Evolutionary conservation across 768 basidiomycete species (phyloP), one percentile per base, ranked within the genome.

Genomic region (Rhodosporidiobolus sp.): DNA sequence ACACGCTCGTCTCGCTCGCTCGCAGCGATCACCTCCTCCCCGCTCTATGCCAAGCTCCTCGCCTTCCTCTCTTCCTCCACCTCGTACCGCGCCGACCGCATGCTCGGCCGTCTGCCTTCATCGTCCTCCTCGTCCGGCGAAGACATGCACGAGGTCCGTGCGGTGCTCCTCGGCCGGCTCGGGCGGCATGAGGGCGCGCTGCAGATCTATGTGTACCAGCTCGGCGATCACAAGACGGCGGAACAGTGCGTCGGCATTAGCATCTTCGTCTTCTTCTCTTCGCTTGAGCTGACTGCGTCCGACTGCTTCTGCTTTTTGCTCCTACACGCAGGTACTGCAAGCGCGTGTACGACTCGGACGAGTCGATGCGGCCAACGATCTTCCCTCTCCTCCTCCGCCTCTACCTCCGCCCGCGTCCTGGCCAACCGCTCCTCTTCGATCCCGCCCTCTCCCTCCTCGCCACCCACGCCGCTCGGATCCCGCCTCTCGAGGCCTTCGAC

Each of bases 171-270:
- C 17, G 96, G 96, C 17, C 86, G 90, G 56, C 84, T 97, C 71
- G 92, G 90, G 3, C 87, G 91, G 65, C 95, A 98, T 72, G 92
- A 96, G 72, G 91, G 89, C 72, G 94, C 95, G 1, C 86, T 98
- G n/a, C 92, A 94, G 78, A 86, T 95, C 22, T 99, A 98, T 79
- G 93, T 94, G 11, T 90, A 97, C 79, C 87, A 88, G 48, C 84
- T 98, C 45, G 86, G 88, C 50, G 90, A 94, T 78, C 92, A 89
- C 79, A 72, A 82, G 35, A 92, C 92, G 73, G 96, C 96, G 0
- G 96, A 98, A 83, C 88, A 90, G 92, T 94, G 77, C 74, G 88
- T 80, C 28, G 16, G n/a, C n/a, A 10, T 30, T 28, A 26, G 22
- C n/a, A 30, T 22, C 61, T 94, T 76, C 72, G 87, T 79, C 49